Evolutionary conservation across 208 protist genomes (phyloP), one percentile per base, ranked within the genome.

Genomic region (Phytomonas francai): DNA sequence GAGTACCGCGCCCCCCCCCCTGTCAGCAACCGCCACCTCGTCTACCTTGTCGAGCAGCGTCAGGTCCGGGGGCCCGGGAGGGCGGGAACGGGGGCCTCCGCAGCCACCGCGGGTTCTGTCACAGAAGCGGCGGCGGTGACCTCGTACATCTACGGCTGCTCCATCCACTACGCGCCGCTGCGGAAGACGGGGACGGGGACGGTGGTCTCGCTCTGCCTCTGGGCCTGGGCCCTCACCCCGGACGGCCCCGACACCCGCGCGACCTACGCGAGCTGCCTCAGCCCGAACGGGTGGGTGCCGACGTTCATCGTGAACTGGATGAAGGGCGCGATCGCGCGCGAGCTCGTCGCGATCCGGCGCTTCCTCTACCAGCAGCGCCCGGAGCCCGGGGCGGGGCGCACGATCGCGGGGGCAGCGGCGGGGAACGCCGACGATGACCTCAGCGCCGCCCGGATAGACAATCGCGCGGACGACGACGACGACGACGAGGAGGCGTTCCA

Each of bases 301-400:
- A 86, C 87, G 5, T 95, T 95, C 65, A 74, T 95, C n/a, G 72
- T 95, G 2, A 80, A 83, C 56, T 95, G 84, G 83, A 79, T 95
- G 70, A 91, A 93, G 80, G 81, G 75, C 16, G 85, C 81, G 63
- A 89, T 93, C 61, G 86, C 74, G 9, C 92, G 92, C 69, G 89
- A 95, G 74, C 67, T 95, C 31, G 68, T 77, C 63, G 65, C 71
- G 34, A 76, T 76, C 28, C 84, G 89, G 22, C 74, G 77, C 22
- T 68, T 95, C 59, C 65, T 92, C 12, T 93, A 95, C 77, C 70
- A 78, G 31, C 73, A 78, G 4, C 3, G 29, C 2, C 16, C n/a
- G 30, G 4, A n/a, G 61, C n/a, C 27, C 3, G 5, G 7, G 11
- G 3, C 61, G 36, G 36, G 34, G 59, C 59, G 49, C 49, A 57